Conservation (phyloP, 495 filamentous ascomycete genomes). For the Tuber melanosporum region DNA sequence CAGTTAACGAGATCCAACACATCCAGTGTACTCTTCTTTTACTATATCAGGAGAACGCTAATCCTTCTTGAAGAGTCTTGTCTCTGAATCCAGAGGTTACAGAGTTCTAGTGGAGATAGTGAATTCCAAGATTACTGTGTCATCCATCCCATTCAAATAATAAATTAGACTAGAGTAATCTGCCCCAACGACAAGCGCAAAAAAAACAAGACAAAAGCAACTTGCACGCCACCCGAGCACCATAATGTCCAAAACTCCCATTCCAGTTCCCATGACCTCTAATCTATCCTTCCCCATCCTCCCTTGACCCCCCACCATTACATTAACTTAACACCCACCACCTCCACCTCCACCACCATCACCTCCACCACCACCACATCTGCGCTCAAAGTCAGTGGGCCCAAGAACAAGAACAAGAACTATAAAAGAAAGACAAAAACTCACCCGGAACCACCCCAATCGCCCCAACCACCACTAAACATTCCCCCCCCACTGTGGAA, state of each 20-base stretch:
- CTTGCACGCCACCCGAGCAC: not conserved
- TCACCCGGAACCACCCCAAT: not conserved
- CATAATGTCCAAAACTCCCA: not conserved
- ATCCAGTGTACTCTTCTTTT: no score
- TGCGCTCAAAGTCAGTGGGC: slow-evolving; percentile 5
- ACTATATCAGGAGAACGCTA: no score
- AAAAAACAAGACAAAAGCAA: not conserved
- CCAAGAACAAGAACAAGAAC: not conserved
- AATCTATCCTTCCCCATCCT: not conserved
- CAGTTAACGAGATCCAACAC: no score
- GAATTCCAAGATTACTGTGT: no score
- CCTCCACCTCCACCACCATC: slow-evolving; percentile 1
- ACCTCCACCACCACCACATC: slow-evolving; percentile 11
- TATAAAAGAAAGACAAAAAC: not conserved
- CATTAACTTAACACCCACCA: slow-evolving; percentile 1
- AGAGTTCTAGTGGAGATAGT: no score
- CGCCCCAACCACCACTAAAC: not conserved
- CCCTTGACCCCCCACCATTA: not conserved
- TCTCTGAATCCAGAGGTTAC: no score
- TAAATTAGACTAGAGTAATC: not conserved
- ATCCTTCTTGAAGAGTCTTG: no score
- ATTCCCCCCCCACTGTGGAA: not conserved
- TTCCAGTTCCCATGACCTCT: not conserved
- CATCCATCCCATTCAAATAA: not conserved
- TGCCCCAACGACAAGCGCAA: not conserved